A percentile compares a stretch with the other conserved stretches of the same genome.
Evolutionary conservation across 768 basidiomycete species (phyloP).

Genomic region (Dendrothele bispora): DNA sequence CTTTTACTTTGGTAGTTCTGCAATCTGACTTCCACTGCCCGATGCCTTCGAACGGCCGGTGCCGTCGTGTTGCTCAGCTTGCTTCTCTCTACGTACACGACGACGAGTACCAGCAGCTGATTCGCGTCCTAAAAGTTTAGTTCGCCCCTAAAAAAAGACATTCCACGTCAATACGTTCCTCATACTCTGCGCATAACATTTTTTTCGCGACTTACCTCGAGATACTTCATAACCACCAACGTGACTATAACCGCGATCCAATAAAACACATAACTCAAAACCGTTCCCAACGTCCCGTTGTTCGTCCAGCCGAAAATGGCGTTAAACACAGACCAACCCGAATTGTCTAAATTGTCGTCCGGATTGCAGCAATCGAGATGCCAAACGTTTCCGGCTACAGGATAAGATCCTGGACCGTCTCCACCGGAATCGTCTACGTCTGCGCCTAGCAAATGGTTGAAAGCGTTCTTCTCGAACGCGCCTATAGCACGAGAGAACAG

Average conservation of each 20-base stretch:
- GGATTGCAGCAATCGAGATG: conserved; percentile 82
- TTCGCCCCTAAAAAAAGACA: conserved; percentile 50
- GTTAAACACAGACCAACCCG: conserved; percentile 81
- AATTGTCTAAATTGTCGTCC: conserved; percentile 43
- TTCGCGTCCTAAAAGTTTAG: conserved; percentile 58
- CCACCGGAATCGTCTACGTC: conserved; percentile 69
- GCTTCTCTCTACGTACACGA: conserved; percentile 21
- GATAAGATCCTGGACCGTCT: conserved; percentile 82
- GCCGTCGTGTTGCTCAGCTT: conserved; percentile 9
- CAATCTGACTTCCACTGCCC: neutral
- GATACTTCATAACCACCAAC: conserved; percentile 68
- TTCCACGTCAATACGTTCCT: neutral
- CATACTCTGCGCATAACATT: neutral
- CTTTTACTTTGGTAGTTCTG: no score
- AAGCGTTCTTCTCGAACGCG: conserved; percentile 69
- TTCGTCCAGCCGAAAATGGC: conserved; percentile 91
- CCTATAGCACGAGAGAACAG: conserved; percentile 82
- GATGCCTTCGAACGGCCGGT: no score
- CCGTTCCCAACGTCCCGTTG: conserved; percentile 73
- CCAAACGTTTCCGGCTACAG: conserved; percentile 84
- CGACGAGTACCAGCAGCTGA: conserved; percentile 44
- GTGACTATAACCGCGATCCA: conserved; percentile 80
- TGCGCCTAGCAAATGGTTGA: conserved; percentile 66
- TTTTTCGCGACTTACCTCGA: conserved; percentile 39
- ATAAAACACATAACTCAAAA: conserved; percentile 90